phyloP scores from a whole-genome alignment of 169 alveolate species.

The Plasmodium blacklocki region DNA sequence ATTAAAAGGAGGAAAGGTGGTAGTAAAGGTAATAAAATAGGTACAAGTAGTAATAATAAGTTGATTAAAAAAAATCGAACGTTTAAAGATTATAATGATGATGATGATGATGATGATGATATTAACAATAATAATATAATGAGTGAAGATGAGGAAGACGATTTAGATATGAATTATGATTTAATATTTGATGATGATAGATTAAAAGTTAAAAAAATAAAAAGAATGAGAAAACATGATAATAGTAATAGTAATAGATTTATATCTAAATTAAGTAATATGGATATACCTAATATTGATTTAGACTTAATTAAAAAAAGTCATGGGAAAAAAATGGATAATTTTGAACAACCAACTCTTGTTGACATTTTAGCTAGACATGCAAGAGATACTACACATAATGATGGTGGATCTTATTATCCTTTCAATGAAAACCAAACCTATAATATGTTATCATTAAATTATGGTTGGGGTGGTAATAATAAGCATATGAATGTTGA shows the following conservation, averaged over 20 bases:
- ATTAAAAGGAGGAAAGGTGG: conserved; percentile 11
- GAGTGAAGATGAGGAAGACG: conserved; percentile 6
- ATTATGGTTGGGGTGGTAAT: conserved; percentile 31
- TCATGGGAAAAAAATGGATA: conserved; percentile 2
- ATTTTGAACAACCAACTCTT: conserved; percentile 30
- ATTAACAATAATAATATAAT: background rate
- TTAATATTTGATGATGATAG: conserved; percentile 23
- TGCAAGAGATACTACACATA: conserved; percentile 68
- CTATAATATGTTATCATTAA: conserved; percentile 15
- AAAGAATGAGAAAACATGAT: background rate
- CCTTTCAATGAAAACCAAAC: conserved; percentile 17
- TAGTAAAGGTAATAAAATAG: background rate
- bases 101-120: conserved; percentile 17
- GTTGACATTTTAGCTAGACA: conserved; percentile 72
- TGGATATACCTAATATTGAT: conserved; percentile 5
- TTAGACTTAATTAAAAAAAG: conserved; percentile 24
- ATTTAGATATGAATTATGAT: conserved; percentile 11
- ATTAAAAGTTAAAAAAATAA: conserved; percentile 6
- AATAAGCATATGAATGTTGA: too few species aligned
- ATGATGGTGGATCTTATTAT: conserved; percentile 37
- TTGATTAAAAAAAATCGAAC: conserved; percentile 24
- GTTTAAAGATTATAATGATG: conserved; percentile 41
- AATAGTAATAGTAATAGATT: background rate
- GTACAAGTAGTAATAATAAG: conserved; percentile 12
- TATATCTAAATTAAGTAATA: background rate